These are phyloP conservation scores for Isoetes taiwanensis DNA, from an alignment of 75 land plant species.

Conservation along the genomic window DNA sequence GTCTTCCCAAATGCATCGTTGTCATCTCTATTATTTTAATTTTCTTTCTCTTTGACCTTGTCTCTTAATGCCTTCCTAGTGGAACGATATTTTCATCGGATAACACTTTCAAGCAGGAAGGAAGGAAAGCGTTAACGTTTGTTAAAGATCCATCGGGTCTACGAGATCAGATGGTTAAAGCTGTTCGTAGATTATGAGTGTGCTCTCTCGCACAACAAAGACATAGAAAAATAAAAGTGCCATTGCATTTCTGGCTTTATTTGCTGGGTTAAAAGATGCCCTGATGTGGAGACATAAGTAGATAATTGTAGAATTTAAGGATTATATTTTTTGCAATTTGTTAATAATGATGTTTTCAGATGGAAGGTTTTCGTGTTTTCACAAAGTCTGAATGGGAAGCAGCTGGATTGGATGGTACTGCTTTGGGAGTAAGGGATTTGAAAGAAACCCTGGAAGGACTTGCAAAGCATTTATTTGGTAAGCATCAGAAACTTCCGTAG, in stretches of 20 bases:
- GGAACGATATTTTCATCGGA: too few species aligned
- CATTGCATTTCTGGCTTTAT: neutral
- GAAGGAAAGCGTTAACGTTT: too few species aligned
- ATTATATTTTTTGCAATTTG: neutral
- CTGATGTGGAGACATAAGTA: too few species aligned
- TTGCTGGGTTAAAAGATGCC: too few species aligned
- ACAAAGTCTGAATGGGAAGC: conserved; percentile 55
- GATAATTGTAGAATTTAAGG: neutral
- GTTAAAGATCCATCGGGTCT: too few species aligned
- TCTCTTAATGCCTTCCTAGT: too few species aligned
- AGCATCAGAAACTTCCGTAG: neutral
- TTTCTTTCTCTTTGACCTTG: too few species aligned
- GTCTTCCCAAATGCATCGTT: too few species aligned
- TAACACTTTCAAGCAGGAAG: too few species aligned
- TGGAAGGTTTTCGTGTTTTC: conserved; percentile 94
- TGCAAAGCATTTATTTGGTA: conserved; percentile 76
- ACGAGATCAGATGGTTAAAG: too few species aligned
- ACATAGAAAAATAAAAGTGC: neutral
- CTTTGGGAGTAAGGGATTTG: conserved; percentile 60
- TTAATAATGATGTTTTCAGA: conserved; percentile 21
- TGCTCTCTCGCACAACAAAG: neutral
- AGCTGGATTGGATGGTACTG: conserved; percentile 66
- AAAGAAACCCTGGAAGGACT: conserved; percentile 66
- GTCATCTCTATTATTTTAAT: too few species aligned
- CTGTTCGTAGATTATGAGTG: neutral